A percentile compares a stretch with the other conserved stretches of the same genome.
These are phyloP conservation scores for Candida broadrunensis DNA, from an alignment of 805 yeast genomes.

Conservation along the genomic window DNA sequence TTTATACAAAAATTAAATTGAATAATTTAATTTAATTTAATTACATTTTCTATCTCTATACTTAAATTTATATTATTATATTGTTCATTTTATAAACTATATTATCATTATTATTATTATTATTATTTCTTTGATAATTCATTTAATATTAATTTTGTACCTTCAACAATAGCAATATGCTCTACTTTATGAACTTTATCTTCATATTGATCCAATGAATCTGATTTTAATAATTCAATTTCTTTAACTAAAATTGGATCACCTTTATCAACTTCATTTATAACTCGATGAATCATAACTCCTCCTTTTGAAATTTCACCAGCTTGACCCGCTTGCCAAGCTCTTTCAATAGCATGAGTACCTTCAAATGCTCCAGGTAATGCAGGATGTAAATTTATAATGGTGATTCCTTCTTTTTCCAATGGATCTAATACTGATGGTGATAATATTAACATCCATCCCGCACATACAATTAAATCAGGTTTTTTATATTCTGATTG, in stretches of 20 bases:
- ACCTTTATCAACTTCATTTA: conserved; percentile 92
- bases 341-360: conserved; percentile 93
- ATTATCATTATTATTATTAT: too few species aligned
- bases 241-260: conserved; percentile 84
- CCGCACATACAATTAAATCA: conserved; percentile 92
- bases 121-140: conserved; percentile 14
- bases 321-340: conserved; percentile 91
- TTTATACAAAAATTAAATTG: too few species aligned
- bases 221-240: conserved; percentile 66
- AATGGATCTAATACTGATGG: conserved; percentile 70
- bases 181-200: conserved; percentile 78
- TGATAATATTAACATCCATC: conserved; percentile 94
- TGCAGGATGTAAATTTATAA: conserved; percentile 95
- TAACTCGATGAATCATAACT: conserved; percentile 96
- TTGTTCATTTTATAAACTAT: too few species aligned
- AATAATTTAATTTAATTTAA: too few species aligned
- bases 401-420: conserved; percentile 59
- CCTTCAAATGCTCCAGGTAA: conserved; percentile 97
- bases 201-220: conserved; percentile 77
- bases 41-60: too few species aligned
- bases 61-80: too few species aligned
- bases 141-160: conserved; percentile 62
- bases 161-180: conserved; percentile 92
- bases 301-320: conserved; percentile 80
- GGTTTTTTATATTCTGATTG: conserved; percentile 48